Base-by-base conservation (phyloP, 768 basidiomycete species). In the Mrakia blollopis region DNA sequence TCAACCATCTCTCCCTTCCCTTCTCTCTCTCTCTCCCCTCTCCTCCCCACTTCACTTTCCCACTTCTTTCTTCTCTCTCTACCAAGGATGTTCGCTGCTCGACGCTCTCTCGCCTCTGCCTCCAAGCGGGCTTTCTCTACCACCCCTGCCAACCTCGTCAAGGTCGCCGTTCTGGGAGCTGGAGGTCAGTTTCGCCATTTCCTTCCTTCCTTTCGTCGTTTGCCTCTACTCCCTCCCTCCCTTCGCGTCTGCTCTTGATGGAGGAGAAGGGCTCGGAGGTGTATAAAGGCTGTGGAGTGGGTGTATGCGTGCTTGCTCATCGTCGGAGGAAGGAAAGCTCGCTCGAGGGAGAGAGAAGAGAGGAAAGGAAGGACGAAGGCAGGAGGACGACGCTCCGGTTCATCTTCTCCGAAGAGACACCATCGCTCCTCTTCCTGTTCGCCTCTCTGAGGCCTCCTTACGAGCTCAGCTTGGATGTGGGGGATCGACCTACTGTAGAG, bases 91-190 rank as follows among this genome's bases (percentile, higher is more conserved):
- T 83, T 84, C 81, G 79, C 83, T 47, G n/a, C 50, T 68, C 80
- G 81, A 78, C 74, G 79, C 47, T 79, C 80, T 76, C 28, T 79
- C 65, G 77, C 78, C 30, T 54, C 78, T 76, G 67, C 81, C n/a
- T 79, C 81, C 44, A 50, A 78, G 71, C 78, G 82, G 65, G 80
- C 82, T 39, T 84, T 84, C 81, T 82, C 83, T 74, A 80, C 82
- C 68, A 81, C 83, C 69, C 81, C 83, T 72, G 76, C 80, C 62
- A 79, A 83, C 62, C 80, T 83, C 73, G 90, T 90, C 80, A 95
- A 94, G 87, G 96, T 97, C 84, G 92, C 92, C 71, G 95, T 99
- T 78, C 92, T 97, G 84, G 96, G 96, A 81, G 97, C 97, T 79
- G 96, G 93, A 81, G 96, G 96, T 85, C 37, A 78, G 86, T 84